Evolutionary conservation across 2,329 filamentous ascomycete species (phyloP), one percentile per base, ranked within the genome.

Genomic region (Cordyceps cicadae): DNA sequence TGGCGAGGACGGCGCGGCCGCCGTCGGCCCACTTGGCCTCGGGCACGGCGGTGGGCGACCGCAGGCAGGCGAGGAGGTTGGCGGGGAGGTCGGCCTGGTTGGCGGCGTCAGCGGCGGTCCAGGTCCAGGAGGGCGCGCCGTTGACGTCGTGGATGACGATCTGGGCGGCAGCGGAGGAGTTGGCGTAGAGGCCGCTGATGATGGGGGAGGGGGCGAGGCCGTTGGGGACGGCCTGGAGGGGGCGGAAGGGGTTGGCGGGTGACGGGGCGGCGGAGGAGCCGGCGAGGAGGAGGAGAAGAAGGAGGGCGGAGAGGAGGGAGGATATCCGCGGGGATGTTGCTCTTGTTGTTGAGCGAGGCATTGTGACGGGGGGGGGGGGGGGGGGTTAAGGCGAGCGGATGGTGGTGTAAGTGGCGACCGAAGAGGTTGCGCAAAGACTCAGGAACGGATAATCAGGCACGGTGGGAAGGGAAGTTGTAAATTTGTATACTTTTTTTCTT

Each of bases 1-100:
- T 49, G 58, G 45, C 9, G 9, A 60, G 21, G 39, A 60, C 52
- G 52, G 19, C 21, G 19, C n/a, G 19, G 11, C 58, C 58, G 41
- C 29, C 51, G 45, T 54, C 37, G 41, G 52, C 51, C 58, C 58
- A 60, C 45, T 60, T 60, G 5, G 51, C 50, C 32, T 60, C 58
- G 48, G 56, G 56, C 26, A 54, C 12, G 1, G 58, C 58, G 26
- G 51, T 49, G 6, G 24, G n/a, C 17, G 37, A 24, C 29, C 54
- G 50, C 19, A 60, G 54, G 51, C 58, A 60, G 19, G 14, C 3
- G 51, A 54, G 58, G 12, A 60, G 58, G 51, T 60, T 41, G 2
- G 41, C 50, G 21, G 58, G 41, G 14, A 60, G 39, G 49, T 12
- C 9, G 19, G 41, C 0, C 51, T 60, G 58, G 7, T n/a, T 15